These are phyloP conservation scores for Cucurbitaria berberidis DNA, from an alignment of 2,329 filamentous ascomycete genomes.

Conservation along the genomic window DNA sequence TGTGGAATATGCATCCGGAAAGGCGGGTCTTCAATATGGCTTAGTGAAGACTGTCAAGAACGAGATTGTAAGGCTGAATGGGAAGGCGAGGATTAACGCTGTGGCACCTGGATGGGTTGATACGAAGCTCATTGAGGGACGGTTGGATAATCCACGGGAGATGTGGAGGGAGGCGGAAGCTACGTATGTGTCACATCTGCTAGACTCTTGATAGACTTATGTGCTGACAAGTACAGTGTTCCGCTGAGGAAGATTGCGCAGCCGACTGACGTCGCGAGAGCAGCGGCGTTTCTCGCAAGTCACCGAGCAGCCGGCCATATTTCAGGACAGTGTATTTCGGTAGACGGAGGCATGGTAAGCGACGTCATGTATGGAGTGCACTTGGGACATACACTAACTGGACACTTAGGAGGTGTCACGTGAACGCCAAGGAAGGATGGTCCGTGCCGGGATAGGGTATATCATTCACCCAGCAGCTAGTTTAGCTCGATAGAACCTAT, in stretches of 20 bases:
- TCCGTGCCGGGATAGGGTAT: too few relatives aligned
- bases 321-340: constrained; percentile 59
- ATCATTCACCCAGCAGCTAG: too few relatives aligned
- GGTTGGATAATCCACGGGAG: constrained; percentile 58
- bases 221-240: constrained; percentile 35
- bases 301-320: constrained; percentile 61
- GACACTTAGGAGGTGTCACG: too few relatives aligned
- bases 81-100: constrained; percentile 59
- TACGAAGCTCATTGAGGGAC: constrained; percentile 56
- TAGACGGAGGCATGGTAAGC: constrained; percentile 56
- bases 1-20: constrained; percentile 58
- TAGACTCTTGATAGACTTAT: background rate
- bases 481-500: too few relatives aligned
- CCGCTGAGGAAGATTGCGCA: constrained; percentile 56
- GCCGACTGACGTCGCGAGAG: constrained; percentile 57
- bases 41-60: constrained; percentile 61
- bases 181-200: constrained; percentile 40
- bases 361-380: background rate
- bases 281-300: constrained; percentile 58
- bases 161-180: constrained; percentile 59
- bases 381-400: background rate
- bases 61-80: constrained; percentile 60
- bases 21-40: constrained; percentile 59
- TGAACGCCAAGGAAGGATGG: too few relatives aligned
- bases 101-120: constrained; percentile 59